Base-by-base conservation (phyloP, 2,329 filamentous ascomycete genomes). In the Scedosporium minutisporum region DNA sequence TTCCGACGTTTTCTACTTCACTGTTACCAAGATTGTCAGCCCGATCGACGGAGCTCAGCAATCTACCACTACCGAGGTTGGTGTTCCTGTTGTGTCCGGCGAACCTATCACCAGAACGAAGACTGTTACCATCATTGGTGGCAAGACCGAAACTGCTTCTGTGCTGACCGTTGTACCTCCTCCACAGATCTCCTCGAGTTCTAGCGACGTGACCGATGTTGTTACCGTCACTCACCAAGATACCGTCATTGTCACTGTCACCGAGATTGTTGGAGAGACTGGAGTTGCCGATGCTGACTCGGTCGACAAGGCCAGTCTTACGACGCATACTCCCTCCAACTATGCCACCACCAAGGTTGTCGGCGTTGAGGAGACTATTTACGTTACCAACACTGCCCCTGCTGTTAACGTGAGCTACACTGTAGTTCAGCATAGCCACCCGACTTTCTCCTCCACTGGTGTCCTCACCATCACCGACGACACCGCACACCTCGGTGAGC, bases 1-100 rank as follows among this genome's bases (percentile, higher is more conserved):
- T 44, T 44, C 55, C 18, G 65, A 65, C 18, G 65, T 65, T 2
- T 51, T 64, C 46, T 64, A 61, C 46, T 25, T 63, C 29, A 66
- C 65, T 10, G 38, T 67, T 61, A 67, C 64, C 51, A 44, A 66
- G 64, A 58, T 62, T 7, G 46, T 58, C 44, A 51, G 21, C 29
- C 53, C 41, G 12, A 58, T 61, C 29, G 57, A 61, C n/a, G 51
- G 29, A 14, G 51, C 18, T 27, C 18, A 55, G 51, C 18, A 25
- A 23, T 55, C 51, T 23, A 1, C 12, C 23, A 29, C 51, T 3
- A 55, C 33, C 10, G 3, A 38, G 33, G 33, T 38, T 38, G 10
- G 33, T 38, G 10, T 38, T 38, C 33, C 33, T 38, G 10, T 14
- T 38, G 10, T 10, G 3, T 38, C 33, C 10, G 33, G 33, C 12